Evolutionary conservation across 805 yeast species (phyloP).

Genomic region (Metschnikowia reukaufii): DNA sequence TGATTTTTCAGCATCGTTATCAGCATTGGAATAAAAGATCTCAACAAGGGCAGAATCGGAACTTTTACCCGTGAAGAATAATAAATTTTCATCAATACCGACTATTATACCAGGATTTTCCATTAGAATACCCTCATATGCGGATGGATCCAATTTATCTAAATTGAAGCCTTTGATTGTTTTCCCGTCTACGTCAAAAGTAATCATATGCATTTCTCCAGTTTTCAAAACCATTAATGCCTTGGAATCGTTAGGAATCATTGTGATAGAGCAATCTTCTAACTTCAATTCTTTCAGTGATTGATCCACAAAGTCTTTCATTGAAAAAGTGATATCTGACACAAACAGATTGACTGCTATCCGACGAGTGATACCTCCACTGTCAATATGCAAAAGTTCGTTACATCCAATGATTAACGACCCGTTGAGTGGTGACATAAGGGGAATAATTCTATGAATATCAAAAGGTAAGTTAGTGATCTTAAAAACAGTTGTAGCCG

Average conservation of each 20-base stretch:
- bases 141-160: conserved; percentile 29
- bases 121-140: conserved; percentile 34
- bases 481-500: conserved; percentile 67
- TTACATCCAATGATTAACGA: conserved; percentile 70
- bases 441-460: conserved; percentile 59
- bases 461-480: conserved; percentile 74
- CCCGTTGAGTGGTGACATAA: conserved; percentile 69
- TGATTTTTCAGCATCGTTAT: not conserved
- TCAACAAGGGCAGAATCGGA: conserved; percentile 58
- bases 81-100: conserved; percentile 38
- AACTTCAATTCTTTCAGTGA: conserved; percentile 51
- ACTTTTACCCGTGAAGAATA: conserved; percentile 62
- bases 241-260: conserved; percentile 37
- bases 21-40: conserved; percentile 29
- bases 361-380: conserved; percentile 67
- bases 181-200: conserved; percentile 44
- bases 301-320: conserved; percentile 45
- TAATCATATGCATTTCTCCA: conserved; percentile 37
- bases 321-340: conserved; percentile 33
- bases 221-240: conserved; percentile 31
- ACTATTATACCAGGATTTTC: conserved; percentile 44
- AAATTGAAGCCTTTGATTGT: conserved; percentile 36
- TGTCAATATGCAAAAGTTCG: conserved; percentile 74
- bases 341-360: conserved; percentile 61
- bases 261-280: conserved; percentile 48